These are phyloP conservation scores for Escallonia rubra DNA, from an alignment of 129 eudicot genomes.

Conservation along the genomic window DNA sequence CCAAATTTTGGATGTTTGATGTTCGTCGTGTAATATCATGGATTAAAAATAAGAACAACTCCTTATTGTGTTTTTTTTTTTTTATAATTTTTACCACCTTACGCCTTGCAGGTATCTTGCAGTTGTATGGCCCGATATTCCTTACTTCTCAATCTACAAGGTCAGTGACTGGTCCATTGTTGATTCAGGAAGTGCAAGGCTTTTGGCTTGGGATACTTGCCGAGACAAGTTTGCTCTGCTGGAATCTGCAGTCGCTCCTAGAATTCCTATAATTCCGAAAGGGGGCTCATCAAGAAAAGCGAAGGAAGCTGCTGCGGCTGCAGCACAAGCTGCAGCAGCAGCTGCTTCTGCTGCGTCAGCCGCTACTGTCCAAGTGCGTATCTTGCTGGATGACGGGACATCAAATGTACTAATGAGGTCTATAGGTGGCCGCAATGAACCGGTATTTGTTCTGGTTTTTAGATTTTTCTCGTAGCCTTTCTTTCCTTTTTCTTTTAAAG, in stretches of 20 bases:
- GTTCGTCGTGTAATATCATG: too few species aligned
- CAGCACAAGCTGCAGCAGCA: conserved; percentile 91
- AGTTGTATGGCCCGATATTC: conserved; percentile 98
- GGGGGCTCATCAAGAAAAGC: conserved; percentile 90
- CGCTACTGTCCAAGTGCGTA: conserved; percentile 95
- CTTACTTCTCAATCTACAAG: conserved; percentile 91
- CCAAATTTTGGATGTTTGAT: not conserved
- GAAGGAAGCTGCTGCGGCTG: conserved; percentile 95
- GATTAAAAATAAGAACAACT: not conserved
- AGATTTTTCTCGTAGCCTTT: not conserved
- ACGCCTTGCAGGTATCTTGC: conserved; percentile 71
- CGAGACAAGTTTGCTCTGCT: conserved; percentile 90
- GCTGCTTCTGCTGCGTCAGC: conserved; percentile 89
- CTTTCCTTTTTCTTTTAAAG: too few species aligned
- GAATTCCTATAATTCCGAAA: conserved; percentile 86
- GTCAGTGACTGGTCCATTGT: conserved; percentile 98
- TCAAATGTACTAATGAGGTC: conserved; percentile 93
- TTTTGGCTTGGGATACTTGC: conserved; percentile 96
- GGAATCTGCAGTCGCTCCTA: conserved; percentile 77
- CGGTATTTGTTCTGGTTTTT: conserved; percentile 33
- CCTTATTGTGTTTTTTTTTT: conserved; percentile 8
- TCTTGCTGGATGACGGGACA: conserved; percentile 95
- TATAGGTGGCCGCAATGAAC: conserved; percentile 83
- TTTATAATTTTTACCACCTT: not conserved
- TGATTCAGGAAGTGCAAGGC: conserved; percentile 97